These are phyloP conservation scores for Beverwykella pulmonaria DNA, from an alignment of 495 filamentous ascomycete genomes.

Conservation along the genomic window DNA sequence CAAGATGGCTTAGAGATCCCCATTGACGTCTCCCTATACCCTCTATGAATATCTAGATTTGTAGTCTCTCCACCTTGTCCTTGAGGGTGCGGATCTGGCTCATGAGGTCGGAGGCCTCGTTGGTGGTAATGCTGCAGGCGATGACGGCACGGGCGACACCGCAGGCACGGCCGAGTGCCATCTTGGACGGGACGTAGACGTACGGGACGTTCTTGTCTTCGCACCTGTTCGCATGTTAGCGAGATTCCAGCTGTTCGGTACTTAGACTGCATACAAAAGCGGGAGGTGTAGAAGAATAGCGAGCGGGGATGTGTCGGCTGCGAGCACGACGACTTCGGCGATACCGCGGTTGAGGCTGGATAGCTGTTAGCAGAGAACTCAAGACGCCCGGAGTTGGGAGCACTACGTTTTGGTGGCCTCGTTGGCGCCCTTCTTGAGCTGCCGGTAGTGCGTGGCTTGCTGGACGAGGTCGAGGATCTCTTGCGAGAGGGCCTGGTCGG, in stretches of 20 bases:
- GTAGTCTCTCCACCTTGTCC: slow-evolving; percentile 93
- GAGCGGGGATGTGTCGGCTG: slow-evolving; percentile 68
- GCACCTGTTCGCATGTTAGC: neutral
- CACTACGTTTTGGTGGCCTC: slow-evolving; percentile 73
- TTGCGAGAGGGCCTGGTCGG: slow-evolving; percentile 55
- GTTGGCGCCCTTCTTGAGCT: slow-evolving; percentile 70
- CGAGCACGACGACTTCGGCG: slow-evolving; percentile 83
- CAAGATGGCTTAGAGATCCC: neutral
- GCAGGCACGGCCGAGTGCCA: slow-evolving; percentile 72
- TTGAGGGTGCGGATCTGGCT: slow-evolving; percentile 82
- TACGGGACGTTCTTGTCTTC: slow-evolving; percentile 60
- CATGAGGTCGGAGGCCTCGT: slow-evolving; percentile 87
- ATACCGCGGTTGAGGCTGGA: slow-evolving; percentile 74
- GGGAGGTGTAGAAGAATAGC: slow-evolving; percentile 92
- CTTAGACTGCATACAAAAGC: slow-evolving; percentile 61
- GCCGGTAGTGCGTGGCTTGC: slow-evolving; percentile 57
- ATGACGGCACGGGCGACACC: slow-evolving; percentile 71
- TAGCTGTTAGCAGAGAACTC: slow-evolving; percentile 40
- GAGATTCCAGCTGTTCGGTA: slow-evolving; percentile 47
- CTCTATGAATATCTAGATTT: slow-evolving; percentile 67
- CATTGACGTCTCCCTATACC: neutral
- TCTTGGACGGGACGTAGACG: slow-evolving; percentile 66
- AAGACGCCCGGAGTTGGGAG: neutral
- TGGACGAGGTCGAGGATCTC: slow-evolving; percentile 70
- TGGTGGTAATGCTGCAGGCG: slow-evolving; percentile 82